phyloP scores from a whole-genome alignment of 371 early-diverging fungal genomes.

The Cladochytrium tenue region DNA sequence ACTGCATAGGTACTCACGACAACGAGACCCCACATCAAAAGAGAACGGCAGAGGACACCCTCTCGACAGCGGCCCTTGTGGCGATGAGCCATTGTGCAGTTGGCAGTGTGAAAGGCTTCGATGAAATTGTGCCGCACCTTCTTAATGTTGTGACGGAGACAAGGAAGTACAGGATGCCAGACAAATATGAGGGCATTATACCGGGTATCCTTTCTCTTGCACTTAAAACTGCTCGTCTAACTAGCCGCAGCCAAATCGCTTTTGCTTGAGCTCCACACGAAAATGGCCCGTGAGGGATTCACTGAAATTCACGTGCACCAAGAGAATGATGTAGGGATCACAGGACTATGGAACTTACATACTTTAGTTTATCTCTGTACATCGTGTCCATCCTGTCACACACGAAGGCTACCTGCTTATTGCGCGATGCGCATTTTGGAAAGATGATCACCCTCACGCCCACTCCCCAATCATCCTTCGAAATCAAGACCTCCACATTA shows the following conservation, averaged over 20 bases:
- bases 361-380: conserved; percentile 76
- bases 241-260: conserved; percentile 62
- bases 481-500: conserved; percentile 42
- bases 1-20: conserved; percentile 78
- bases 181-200: conserved; percentile 48
- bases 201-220: conserved; percentile 25
- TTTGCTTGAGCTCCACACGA: conserved; percentile 73
- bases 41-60: conserved; percentile 81
- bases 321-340: conserved; percentile 69
- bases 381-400: conserved; percentile 86
- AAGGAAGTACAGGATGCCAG: conserved; percentile 66
- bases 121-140: conserved; percentile 83
- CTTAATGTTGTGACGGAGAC: conserved; percentile 87
- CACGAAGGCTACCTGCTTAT: conserved; percentile 89
- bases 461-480: conserved; percentile 47
- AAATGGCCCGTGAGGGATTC: conserved; percentile 81
- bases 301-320: conserved; percentile 92
- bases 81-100: conserved; percentile 87
- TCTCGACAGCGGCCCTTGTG: conserved; percentile 89
- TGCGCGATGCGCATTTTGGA: conserved; percentile 79
- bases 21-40: conserved; percentile 94
- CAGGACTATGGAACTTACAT: background rate
- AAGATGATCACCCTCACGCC: conserved; percentile 13
- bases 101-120: conserved; percentile 95
- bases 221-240: background rate